Base-by-base conservation (phyloP, 768 basidiomycete genomes). In the Leccinum incarnatum region DNA sequence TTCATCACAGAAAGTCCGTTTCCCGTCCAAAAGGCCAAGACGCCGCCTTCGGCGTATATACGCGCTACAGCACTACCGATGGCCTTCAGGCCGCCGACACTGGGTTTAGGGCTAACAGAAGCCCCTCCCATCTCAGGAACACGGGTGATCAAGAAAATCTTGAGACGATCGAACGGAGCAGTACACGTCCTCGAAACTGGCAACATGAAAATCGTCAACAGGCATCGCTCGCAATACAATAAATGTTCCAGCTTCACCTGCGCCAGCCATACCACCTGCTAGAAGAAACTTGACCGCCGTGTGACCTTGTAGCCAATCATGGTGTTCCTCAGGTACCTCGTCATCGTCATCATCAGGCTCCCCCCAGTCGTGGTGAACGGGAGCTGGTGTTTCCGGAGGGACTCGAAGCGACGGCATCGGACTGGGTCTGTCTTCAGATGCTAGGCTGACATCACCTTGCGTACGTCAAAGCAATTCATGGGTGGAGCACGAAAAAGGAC, bases 11-110 rank as follows among this genome's bases (percentile, higher is more conserved):
- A 98, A 55, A 99, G 79, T 36, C 88, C 89, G 69, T 94, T 97
- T 6, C 97, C 97, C n/a, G 95, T 94, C 96, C 97, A 99, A 72
- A 98, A 99, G 3, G 88, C 91, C 53, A 87, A 79, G 15, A 97
- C 75, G 7, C 95, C 95, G 32, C 93, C 93, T 73, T 98, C 94
- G 1, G 83, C 75, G 69, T 97, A 97, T 67, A 99, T 92, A 51
- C 88, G 85, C 32, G 78, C 76, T 30, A 95, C 78, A 3, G 95
- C 97, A 45, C 80, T 79, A 32, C 76, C 77, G 21, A 99, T 86
- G 29, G 88, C 81, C 61, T 79, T 85, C 60, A 84, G 65, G 12
- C 88, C 86, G 51, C 78, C 71, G n/a, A 81, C 67, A 61, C 76
- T 71, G 53, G 80, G 75, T 65, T 76, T 77, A 10, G 77, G 73